Evolutionary conservation across 768 basidiomycete genomes (phyloP).

Genomic region (Xerocomellus dryophilus): DNA sequence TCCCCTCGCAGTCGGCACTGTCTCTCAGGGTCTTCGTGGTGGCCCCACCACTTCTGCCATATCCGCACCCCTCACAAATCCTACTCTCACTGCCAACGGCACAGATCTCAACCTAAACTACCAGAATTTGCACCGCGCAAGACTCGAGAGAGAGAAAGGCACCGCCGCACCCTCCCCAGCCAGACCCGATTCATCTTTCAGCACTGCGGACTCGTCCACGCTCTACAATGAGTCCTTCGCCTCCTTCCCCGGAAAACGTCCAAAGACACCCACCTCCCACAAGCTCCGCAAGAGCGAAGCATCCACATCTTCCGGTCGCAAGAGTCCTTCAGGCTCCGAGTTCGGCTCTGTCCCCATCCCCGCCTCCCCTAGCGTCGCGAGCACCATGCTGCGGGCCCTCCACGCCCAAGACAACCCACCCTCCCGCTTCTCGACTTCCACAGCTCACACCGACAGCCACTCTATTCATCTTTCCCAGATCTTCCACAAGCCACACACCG

Average conservation of each 20-base stretch:
- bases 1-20: constrained; percentile 54
- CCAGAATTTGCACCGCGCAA: constrained; percentile 45
- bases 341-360: constrained; percentile 46
- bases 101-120: constrained; percentile 72
- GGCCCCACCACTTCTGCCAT: constrained; percentile 39
- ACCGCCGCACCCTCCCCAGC: constrained; percentile 21
- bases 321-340: constrained; percentile 52
- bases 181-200: constrained; percentile 53
- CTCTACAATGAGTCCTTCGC: constrained; percentile 50
- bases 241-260: constrained; percentile 36
- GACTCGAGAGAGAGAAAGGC: constrained; percentile 52
- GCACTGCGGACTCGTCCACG: constrained; percentile 58
- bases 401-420: constrained; percentile 52
- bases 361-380: constrained; percentile 25
- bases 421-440: constrained; percentile 54
- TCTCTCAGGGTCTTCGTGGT: constrained; percentile 54
- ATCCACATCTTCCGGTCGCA: constrained; percentile 46
- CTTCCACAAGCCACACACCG: constrained; percentile 50
- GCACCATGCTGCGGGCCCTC: constrained; percentile 50
- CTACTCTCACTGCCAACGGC: constrained; percentile 67
- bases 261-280: constrained; percentile 35
- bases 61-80: constrained; percentile 83
- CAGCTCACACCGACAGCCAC: constrained; percentile 45
- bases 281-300: constrained; percentile 52
- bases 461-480: constrained; percentile 46